Percentiles rank a stretch among this genome's conserved stretches.
These are phyloP conservation scores for Rhodotorula diobovata DNA, from an alignment of 768 basidiomycete species.

Conservation along the genomic window DNA sequence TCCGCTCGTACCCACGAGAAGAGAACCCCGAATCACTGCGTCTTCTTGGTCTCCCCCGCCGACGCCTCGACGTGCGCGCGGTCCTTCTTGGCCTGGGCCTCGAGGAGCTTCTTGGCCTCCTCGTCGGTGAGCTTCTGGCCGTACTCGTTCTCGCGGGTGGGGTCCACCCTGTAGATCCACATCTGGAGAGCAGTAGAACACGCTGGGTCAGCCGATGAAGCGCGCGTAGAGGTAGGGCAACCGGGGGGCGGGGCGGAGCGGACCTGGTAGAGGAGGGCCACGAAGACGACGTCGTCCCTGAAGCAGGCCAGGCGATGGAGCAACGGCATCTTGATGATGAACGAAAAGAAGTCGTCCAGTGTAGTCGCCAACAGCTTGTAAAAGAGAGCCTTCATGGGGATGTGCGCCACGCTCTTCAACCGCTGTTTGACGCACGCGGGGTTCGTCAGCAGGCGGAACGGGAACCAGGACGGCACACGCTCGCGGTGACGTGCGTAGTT, in stretches of 20 bases:
- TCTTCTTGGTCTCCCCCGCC: conserved; percentile 43
- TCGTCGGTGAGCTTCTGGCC: conserved; percentile 46
- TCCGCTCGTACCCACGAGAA: background rate
- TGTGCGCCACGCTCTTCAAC: conserved; percentile 64
- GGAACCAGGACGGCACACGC: too few relatives aligned
- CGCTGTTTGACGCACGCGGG: conserved; percentile 64
- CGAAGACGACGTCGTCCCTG: conserved; percentile 51
- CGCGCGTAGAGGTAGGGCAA: background rate
- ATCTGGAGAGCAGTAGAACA: too few relatives aligned
- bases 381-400: conserved; percentile 98
- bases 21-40: conserved; percentile 24
- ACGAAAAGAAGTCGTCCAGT: conserved; percentile 35
- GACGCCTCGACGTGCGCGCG: conserved; percentile 1
- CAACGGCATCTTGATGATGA: conserved; percentile 65
- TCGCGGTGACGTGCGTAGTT: conserved; percentile 51
- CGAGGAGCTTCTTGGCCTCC: conserved; percentile 21
- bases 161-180: conserved; percentile 96
- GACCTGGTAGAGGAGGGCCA: conserved; percentile 28
- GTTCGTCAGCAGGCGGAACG: conserved; percentile 82
- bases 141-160: conserved; percentile 91
- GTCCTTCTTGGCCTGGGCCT: too few relatives aligned
- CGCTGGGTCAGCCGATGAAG: too few relatives aligned
- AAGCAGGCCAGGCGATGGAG: conserved; percentile 71
- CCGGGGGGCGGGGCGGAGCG: background rate
- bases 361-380: conserved; percentile 65